Evolutionary conservation across 1,284 basidiomycete genomes (phyloP), one percentile per base, ranked within the genome.

Genomic region (Leccinum pallidistipes): DNA sequence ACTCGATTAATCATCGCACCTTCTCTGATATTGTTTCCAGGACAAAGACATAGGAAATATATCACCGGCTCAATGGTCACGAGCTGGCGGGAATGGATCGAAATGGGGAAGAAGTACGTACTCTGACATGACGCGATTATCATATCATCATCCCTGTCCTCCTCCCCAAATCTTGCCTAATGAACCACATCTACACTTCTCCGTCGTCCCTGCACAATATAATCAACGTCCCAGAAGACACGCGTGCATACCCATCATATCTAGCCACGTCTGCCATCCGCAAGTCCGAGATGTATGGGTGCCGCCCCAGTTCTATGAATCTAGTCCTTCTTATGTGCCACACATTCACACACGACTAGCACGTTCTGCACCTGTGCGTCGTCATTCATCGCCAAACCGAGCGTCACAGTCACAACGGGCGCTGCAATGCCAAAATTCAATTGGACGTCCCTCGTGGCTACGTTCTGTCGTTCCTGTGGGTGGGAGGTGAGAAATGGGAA

Each of bases 161-260:
- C 47, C 47, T 21, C 24, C 10, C 18, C 47, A 24, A 18, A 49
- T 49, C 21, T n/a, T 7, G 21, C 47, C 18, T 40, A 40, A 40
- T 40, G 38, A 40, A 40, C 16, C 16, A 40, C n/a, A 40, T 40
- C 21, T 21, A 49, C 21, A 24, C 5, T 24, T 24, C 47, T 49
- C 47, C 47, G 47, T 49, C 47, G 47, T 49, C 47, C 47, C 47
- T 49, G 5, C 58, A 71, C 16, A 40, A 40, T 40, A 40, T 16
- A 40, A 40, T 40, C 38, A n/a, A 7, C 36, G 7, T 38, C 38
- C 38, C 4, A n/a, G 16, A 40, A 40, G 38, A 40, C 38, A 40
- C 27, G 27, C 16, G 16, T 40, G 38, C 38, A 3, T 40, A 38
- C 36, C 36, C 38, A 40, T 40, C 38, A 40, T 40, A 40, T 40